Evolutionary conservation across 768 basidiomycete genomes (phyloP), one percentile per base, ranked within the genome.

Genomic region (Fistulinella prunicolor): DNA sequence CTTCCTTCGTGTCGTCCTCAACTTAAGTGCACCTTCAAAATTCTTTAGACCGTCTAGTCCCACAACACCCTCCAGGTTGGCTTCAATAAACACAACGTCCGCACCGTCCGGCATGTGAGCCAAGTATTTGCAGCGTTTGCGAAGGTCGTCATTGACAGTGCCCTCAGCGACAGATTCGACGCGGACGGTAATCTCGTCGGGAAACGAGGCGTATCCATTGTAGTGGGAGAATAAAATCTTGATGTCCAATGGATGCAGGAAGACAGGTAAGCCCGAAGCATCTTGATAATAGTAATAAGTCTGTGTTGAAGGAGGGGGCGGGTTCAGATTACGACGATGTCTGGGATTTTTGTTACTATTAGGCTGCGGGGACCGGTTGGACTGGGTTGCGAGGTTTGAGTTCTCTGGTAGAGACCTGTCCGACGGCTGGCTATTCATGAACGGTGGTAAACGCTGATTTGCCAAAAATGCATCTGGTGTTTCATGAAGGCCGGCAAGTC

Each of bases 231-330:
- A 74, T 21, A 99, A 76, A 51, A 96, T 92, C 69, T 85, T 87
- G 69, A 96, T 97, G 64, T 99, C 95, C 24, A 99, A 78, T 3
- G 95, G 95, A 60, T 96, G 93, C 10, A 99, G 81, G 74, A 89
- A 99, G 56, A 96, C 77, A 9, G 92, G 88, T 47, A 89, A 75
- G 12, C 96, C 96, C 2, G 90, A 89, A 0, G 91, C 83, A 16
- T 93, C 88, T 66, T 98, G 96, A 66, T 98, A 99, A 69, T 88
- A 99, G 64, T 88, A 94, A 70, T 95, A 99, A 9, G 91, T 86
- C 9, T 90, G 86, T 14, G 89, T 87, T 16, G 89, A 88, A 16
- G 86, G 89, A 3, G 90, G 89, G 2, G 88, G 89, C 1, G 89
- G 88, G 58, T 92, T 93, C 55, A 93, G 67, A 62, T 93, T 93